Evolutionary conservation across 2,329 filamentous ascomycete species (phyloP), one percentile per base, ranked within the genome.

Genomic region (Fusarium anthophilum): DNA sequence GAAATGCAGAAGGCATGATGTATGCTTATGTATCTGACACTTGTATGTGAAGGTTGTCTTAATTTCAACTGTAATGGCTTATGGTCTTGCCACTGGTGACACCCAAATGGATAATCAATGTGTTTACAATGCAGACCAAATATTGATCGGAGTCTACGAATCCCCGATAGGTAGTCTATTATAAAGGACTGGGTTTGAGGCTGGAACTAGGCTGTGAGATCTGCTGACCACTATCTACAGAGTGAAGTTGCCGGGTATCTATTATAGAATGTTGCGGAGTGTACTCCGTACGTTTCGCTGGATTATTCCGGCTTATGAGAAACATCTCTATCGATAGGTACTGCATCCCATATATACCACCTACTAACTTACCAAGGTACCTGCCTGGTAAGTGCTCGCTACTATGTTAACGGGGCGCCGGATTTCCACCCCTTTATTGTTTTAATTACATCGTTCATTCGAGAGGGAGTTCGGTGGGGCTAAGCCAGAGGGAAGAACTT

Each of bases 391-490:
- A 32, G 47, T 61, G 24, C 55, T 41, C 22, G 41, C 13, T 24
- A 39, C 20, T 24, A 30, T 35, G 15, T 26, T 45, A 30, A 39
- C 39, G 24, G 26, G 24, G 24, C n/a, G 51, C 44, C 28, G 50
- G 53, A 48, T 59, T 68, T 26, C 37, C 45, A 38, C 66, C 60
- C 61, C 70, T 75, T 69, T 66, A 55, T 58, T 70, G 22, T 22
- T 28, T 38, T 55, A n/a, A 62, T 43, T 44, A 38, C 41, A 51
- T 44, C 50, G 22, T 35, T 39, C 30, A 41, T 41, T 24, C 48
- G 53, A 69, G 61, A 60, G 55, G 50, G 38, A 45, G 22, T 53
- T 37, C 47, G 48, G 70, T 72, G 76, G 76, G 66, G 63, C 43
- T 37, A 64, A 43, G 60, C 28, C 17, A 62, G 38, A 59, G 53